Conservation (phyloP, 2,329 filamentous ascomycete species). For the Cercospora janseana region DNA sequence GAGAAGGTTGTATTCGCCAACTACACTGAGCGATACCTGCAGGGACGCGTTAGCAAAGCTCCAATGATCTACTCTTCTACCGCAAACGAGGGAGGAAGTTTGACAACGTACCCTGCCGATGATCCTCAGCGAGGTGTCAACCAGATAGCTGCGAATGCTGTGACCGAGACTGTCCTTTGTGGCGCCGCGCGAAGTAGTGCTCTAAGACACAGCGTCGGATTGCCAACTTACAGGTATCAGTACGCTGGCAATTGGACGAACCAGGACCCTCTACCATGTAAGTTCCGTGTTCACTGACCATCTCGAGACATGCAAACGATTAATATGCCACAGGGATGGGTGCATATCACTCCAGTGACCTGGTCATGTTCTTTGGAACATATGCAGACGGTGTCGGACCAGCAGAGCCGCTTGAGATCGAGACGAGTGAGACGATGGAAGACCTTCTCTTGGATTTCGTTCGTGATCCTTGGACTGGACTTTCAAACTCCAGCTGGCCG, state of each 20-base stretch:
- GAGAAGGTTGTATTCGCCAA: slow-evolving; percentile 29
- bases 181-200: background rate
- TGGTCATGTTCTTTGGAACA: slow-evolving; percentile 41
- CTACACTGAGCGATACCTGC: slow-evolving; percentile 22
- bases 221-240: slow-evolving; percentile 9
- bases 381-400: slow-evolving; percentile 32
- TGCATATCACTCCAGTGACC: slow-evolving; percentile 40
- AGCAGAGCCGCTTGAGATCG: slow-evolving; percentile 34
- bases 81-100: slow-evolving; percentile 5
- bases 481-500: slow-evolving; percentile 35
- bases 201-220: slow-evolving; percentile 22
- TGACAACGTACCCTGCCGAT: background rate
- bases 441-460: slow-evolving; percentile 41
- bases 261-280: slow-evolving; percentile 1
- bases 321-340: slow-evolving; percentile 31
- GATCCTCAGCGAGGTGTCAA: slow-evolving; percentile 2
- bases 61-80: slow-evolving; percentile 15
- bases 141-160: slow-evolving; percentile 4
- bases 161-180: slow-evolving; percentile 2
- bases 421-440: slow-evolving; percentile 39
- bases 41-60: slow-evolving; percentile 38
- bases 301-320: background rate
- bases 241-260: slow-evolving; percentile 12
- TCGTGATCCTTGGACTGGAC: slow-evolving; percentile 31
- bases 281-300: background rate